Evolutionary conservation across 2,329 filamentous ascomycete species (phyloP).

Genomic region (Colletotrichum sp.): DNA sequence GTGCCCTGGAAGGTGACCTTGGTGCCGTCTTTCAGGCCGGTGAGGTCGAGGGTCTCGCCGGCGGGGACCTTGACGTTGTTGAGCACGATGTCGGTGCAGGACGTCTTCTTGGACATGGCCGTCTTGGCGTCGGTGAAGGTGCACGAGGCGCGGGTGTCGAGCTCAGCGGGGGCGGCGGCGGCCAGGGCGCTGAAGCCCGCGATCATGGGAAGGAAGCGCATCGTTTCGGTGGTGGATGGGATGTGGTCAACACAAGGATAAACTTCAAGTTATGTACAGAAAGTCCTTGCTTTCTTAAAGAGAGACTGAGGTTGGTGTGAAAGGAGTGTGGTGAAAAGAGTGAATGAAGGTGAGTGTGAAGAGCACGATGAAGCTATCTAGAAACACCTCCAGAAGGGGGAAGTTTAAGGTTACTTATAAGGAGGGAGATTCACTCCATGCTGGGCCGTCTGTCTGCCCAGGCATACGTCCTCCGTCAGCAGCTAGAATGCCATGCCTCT

Average conservation of each 20-base stretch:
- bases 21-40: constrained; percentile 54
- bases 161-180: constrained; percentile 24
- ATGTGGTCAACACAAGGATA: neutral
- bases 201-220: constrained; percentile 14
- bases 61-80: constrained; percentile 61
- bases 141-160: constrained; percentile 39
- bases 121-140: constrained; percentile 58
- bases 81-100: constrained; percentile 61
- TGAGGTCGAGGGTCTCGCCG: constrained; percentile 63
- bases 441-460: neutral
- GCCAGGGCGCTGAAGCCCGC: constrained; percentile 30
- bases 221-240: neutral
- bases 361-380: neutral
- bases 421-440: neutral
- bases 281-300: neutral
- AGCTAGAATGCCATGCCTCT: neutral
- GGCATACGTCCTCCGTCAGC: neutral
- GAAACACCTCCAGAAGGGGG: neutral
- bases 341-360: constrained; percentile 6
- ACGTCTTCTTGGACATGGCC: constrained; percentile 52
- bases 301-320: constrained; percentile 6
- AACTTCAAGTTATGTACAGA: constrained; percentile 4
- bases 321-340: constrained; percentile 1
- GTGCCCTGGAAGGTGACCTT: constrained; percentile 63
- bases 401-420: neutral